Evolutionary conservation across 345 rosid genomes (phyloP).

Genomic region (Pugionium dolabratum): DNA sequence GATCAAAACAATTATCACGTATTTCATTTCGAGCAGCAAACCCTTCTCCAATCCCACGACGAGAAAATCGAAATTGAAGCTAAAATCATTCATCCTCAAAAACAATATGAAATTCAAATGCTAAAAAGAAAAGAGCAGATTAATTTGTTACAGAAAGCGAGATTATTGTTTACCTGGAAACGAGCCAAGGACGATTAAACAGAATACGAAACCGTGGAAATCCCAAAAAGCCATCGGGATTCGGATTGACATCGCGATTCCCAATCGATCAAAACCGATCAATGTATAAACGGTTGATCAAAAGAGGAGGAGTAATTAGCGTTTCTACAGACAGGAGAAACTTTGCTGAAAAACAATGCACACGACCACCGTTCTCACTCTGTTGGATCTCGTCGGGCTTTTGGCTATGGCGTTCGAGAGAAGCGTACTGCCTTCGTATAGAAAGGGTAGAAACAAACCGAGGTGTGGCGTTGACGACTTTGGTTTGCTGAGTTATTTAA

Average conservation of each 20-base stretch:
- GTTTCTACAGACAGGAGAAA: conserved; percentile 12
- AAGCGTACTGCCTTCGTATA: conserved; percentile 13
- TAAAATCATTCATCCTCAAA: background rate
- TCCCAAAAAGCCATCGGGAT: conserved; percentile 8
- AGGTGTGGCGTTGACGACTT: conserved; percentile 24
- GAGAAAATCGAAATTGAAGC: conserved; percentile 2
- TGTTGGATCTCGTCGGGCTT: conserved; percentile 30
- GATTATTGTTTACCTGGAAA: conserved; percentile 29
- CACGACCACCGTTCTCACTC: background rate
- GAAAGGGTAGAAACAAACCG: conserved; percentile 11
- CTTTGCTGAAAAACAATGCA: background rate
- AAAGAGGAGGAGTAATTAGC: background rate
- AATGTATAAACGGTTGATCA: conserved; percentile 13
- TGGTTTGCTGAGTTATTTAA: background rate
- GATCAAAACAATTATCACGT: conserved; percentile 3
- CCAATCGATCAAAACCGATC: conserved; percentile 8
- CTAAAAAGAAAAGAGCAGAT: conserved; percentile 17
- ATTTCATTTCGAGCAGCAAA: background rate
- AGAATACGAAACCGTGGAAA: conserved; percentile 25
- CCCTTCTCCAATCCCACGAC: background rate
- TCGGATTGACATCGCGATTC: conserved; percentile 36
- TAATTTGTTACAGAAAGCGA: background rate
- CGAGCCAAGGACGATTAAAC: conserved; percentile 31
- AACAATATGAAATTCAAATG: background rate
- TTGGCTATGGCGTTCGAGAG: conserved; percentile 27